phyloP scores from a whole-genome alignment of 805 yeast genomes.

The Cyberlindnera samutprakarnensis region DNA sequence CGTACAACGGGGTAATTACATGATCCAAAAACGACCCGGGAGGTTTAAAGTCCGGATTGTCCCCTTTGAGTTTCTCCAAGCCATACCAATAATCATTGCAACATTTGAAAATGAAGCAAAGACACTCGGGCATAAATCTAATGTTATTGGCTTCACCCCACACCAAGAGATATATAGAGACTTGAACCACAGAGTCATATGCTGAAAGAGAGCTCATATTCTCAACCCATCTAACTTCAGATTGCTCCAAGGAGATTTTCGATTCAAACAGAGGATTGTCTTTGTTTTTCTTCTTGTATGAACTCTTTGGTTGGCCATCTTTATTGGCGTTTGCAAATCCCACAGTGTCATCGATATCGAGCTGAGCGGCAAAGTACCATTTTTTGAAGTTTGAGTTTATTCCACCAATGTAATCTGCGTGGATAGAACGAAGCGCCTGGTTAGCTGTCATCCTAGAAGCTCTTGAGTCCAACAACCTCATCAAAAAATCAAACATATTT shows the following conservation, averaged over 20 bases:
- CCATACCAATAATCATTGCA: conserved; percentile 62
- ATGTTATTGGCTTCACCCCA: conserved; percentile 92
- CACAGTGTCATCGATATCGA: conserved; percentile 50
- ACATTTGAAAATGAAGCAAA: conserved; percentile 78
- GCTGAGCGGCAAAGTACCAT: conserved; percentile 72
- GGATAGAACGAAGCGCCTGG: conserved; percentile 51
- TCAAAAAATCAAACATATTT: conserved; percentile 60
- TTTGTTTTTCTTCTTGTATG: conserved; percentile 5
- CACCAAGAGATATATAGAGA: conserved; percentile 61
- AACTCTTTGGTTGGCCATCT: conserved; percentile 19
- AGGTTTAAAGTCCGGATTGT: conserved; percentile 25
- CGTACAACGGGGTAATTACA: conserved; percentile 67
- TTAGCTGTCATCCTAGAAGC: conserved; percentile 55
- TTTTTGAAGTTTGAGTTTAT: conserved; percentile 57
- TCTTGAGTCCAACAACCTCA: conserved; percentile 59
- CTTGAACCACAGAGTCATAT: conserved; percentile 50
- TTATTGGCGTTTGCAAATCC: conserved; percentile 27
- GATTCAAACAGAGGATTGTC: background rate
- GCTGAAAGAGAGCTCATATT: conserved; percentile 44
- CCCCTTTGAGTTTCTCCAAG: conserved; percentile 28
- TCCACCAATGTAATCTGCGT: conserved; percentile 74
- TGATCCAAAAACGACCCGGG: conserved; percentile 46
- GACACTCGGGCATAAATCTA: conserved; percentile 83
- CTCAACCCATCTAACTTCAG: conserved; percentile 42
- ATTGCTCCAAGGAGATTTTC: conserved; percentile 28